Evolutionary conservation across 2,329 filamentous ascomycete genomes (phyloP).

Genomic region (Sarocladium brachiariae): DNA sequence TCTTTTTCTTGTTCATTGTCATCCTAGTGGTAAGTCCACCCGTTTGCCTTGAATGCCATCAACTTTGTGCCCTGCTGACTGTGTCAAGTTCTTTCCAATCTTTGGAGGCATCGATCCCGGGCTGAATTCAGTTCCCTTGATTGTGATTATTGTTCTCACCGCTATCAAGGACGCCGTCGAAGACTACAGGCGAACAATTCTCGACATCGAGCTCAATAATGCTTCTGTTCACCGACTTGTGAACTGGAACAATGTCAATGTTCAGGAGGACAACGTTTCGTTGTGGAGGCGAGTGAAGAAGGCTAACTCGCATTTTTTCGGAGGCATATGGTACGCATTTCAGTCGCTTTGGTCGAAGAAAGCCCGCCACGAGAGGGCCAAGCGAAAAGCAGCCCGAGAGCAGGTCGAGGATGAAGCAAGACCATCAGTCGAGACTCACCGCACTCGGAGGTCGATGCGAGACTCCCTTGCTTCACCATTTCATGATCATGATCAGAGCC

Average conservation of each 20-base stretch:
- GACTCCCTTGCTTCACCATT: slow-evolving; percentile 44
- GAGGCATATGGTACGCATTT: slow-evolving; percentile 43
- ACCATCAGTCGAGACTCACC: slow-evolving; percentile 44
- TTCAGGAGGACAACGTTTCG: slow-evolving; percentile 77
- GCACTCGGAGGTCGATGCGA: slow-evolving; percentile 26
- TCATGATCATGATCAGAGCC: slow-evolving; percentile 24
- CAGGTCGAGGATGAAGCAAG: slow-evolving; percentile 45
- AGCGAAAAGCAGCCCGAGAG: slow-evolving; percentile 38
- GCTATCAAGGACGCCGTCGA: slow-evolving; percentile 93
- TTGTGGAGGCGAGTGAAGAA: slow-evolving; percentile 89
- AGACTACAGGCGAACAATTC: slow-evolving; percentile 83
- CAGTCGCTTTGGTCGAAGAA: slow-evolving; percentile 44
- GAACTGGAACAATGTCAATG: slow-evolving; percentile 90
- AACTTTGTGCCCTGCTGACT: background rate
- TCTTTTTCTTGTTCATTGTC: slow-evolving; percentile 95
- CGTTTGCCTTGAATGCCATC: background rate
- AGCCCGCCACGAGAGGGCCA: slow-evolving; percentile 40
- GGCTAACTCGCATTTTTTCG: slow-evolving; percentile 59
- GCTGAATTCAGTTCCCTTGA: slow-evolving; percentile 82
- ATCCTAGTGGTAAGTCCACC: slow-evolving; percentile 73
- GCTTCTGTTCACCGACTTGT: slow-evolving; percentile 85
- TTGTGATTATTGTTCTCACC: slow-evolving; percentile 84
- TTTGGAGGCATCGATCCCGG: slow-evolving; percentile 90
- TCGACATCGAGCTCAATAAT: slow-evolving; percentile 94
- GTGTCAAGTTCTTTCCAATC: slow-evolving; percentile 87